Evolutionary conservation across 2,329 filamentous ascomycete genomes (phyloP), one percentile per base, ranked within the genome.

Genomic region (Trichoderma lentiforme): DNA sequence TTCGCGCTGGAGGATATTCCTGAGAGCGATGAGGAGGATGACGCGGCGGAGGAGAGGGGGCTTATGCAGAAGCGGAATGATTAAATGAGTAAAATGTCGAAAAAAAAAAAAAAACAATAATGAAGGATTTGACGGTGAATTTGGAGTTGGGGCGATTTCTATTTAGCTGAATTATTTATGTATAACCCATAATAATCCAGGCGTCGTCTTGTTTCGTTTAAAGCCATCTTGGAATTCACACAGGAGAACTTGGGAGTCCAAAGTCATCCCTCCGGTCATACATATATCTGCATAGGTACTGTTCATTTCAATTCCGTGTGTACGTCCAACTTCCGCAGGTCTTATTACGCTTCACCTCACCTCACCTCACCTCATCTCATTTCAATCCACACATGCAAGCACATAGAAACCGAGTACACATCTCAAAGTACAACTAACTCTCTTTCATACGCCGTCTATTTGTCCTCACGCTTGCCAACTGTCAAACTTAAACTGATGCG

Each of bases 11-110:
- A 73, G 18, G 71, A 71, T 21, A 71, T 73, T 12, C 62, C 51
- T 2, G 68, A 71, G 60, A 71, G 68, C 7, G 71, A 73, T 9
- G 71, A 73, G 21, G 68, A 71, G 39, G 71, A 73, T 47, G 72
- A 73, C 15, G 56, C 34, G 21, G 62, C 70, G 11, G 71, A 72
- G 34, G 64, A 72, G 3, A 70, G 65, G 36, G 71, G 71, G 32
- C 71, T 72, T 43, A 72, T 72, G 71, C 58, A 53, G n/a, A 70
- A 70, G 39, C n/a, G 57, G 28, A 51, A 53, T 36, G 57, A 53
- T 21, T 51, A 51, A 47, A 9, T 61, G 56, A 70, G 34, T 34
- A 18, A 24, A 53, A 53, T 53, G 39, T 47, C 18, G 15, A 1
- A 53, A 14, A 24, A 3, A 14, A 4, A 47, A 11, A 47, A 47